phyloP scores from a whole-genome alignment of 2,329 filamentous ascomycete genomes.

The Xylariaceae sp. region DNA sequence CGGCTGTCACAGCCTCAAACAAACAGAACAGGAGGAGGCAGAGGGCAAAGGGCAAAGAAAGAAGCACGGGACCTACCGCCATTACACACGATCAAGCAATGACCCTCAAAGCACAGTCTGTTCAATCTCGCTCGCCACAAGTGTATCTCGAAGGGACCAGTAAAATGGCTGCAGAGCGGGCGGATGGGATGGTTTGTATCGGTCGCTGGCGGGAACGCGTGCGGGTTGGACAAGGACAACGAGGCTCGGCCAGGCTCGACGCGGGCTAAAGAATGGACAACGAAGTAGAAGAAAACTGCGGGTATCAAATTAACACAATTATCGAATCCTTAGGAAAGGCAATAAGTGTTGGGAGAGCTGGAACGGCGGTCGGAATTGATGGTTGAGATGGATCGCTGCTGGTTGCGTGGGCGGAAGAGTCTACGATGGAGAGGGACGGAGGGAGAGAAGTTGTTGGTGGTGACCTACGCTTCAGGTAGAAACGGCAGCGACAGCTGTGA shows the following conservation, averaged over 20 bases:
- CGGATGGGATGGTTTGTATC: background rate
- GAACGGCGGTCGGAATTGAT: conserved; percentile 1
- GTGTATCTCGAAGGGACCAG: background rate
- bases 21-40: background rate
- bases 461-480: conserved; percentile 16
- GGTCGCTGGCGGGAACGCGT: conserved; percentile 12
- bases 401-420: conserved; percentile 13
- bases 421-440: conserved; percentile 3
- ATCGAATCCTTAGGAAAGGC: conserved; percentile 15
- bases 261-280: conserved; percentile 7
- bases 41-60: background rate
- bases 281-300: conserved; percentile 15
- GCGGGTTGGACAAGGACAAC: conserved; percentile 15
- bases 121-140: conserved; percentile 8
- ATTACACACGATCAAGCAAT: conserved; percentile 20
- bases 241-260: conserved; percentile 18
- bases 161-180: conserved; percentile 1
- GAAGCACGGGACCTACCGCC: conserved; percentile 15
- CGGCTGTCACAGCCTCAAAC: background rate
- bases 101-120: conserved; percentile 12
- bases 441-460: conserved; percentile 15
- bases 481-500: conserved; percentile 20
- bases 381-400: conserved; percentile 7
- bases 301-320: conserved; percentile 22
- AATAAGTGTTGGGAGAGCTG: background rate